A percentile compares a stretch with the other conserved stretches of the same genome.
Evolutionary conservation across 768 basidiomycete genomes (phyloP).

Genomic region (Plicaturopsis crispa): DNA sequence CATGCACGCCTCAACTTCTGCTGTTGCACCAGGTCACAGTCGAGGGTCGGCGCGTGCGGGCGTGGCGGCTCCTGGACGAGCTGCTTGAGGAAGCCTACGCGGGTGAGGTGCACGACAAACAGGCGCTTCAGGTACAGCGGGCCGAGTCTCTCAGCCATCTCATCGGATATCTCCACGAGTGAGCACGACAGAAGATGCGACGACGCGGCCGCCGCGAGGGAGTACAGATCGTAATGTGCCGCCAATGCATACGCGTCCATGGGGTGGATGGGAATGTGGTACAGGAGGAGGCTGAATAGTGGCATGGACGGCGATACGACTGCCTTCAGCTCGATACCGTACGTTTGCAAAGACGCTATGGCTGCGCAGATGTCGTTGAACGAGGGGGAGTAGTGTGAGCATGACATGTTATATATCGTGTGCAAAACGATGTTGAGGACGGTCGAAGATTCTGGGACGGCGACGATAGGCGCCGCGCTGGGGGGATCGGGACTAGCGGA

Average conservation of each 20-base stretch:
- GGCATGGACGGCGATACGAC: conserved; percentile 20
- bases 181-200: conserved; percentile 28
- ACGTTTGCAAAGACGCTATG: conserved; percentile 17
- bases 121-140: conserved; percentile 34
- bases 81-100: conserved; percentile 26
- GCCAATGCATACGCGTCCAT: conserved; percentile 36
- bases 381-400: conserved; percentile 17
- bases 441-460: conserved; percentile 17
- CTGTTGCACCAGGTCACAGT: conserved; percentile 11
- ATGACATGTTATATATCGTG: conserved; percentile 21
- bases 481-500: too few species aligned
- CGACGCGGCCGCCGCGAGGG: conserved; percentile 30
- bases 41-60: conserved; percentile 13
- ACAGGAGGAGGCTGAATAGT: conserved; percentile 24
- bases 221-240: conserved; percentile 23
- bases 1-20: conserved; percentile 18
- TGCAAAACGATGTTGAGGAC: conserved; percentile 27
- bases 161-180: conserved; percentile 27
- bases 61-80: conserved; percentile 19
- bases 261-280: conserved; percentile 25
- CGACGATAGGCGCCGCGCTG: too few species aligned
- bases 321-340: conserved; percentile 14
- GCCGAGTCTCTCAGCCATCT: conserved; percentile 28
- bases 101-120: conserved; percentile 27
- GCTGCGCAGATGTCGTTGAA: conserved; percentile 17